Base-by-base conservation (phyloP, 2,329 filamentous ascomycete genomes). In the Chaetomiaceae sp. region DNA sequence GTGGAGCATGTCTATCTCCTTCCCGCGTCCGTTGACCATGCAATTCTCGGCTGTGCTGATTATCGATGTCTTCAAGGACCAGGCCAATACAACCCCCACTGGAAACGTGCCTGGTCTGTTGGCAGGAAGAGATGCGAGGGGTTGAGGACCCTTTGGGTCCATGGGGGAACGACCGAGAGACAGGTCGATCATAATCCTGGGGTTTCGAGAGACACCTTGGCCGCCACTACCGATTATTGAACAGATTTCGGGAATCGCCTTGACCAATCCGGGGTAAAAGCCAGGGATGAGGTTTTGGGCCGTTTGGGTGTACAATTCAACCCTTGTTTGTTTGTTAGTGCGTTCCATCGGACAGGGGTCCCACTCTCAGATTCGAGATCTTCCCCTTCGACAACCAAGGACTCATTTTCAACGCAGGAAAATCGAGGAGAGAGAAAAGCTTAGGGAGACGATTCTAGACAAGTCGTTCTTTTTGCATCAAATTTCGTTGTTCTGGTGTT, bases 241-340 rank as follows among this genome's bases (percentile, higher is more conserved):
- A 22, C 39, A 54, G 29, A 36, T 22, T 31, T 46, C 46, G 51
- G 38, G 47, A 34, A 1, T 25, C 36, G 25, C 23, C 22, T 47
- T 47, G 48, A 42, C 54, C 49, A 53, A 53, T 56, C 45, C 39
- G 39, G 49, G 54, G 39, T 39, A 25, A 36, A 22, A 47, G 4
- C 27, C 33, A 48, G 38, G 48, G 48, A 20, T 45, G 43, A 48
- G 9, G 27, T 29, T 27, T 31, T 51, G 44, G 27, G 33, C 38
- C 19, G 42, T 31, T 38, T 3, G 34, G 31, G 47, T 43, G 25
- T 9, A 9, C n/a, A n/a, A n/a, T n/a, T n/a, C n/a, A n/a, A n/a
- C n/a, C n/a, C n/a, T n/a, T n/a, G n/a, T n/a, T n/a, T n/a, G n/a
- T n/a, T n/a, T n/a, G n/a, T n/a, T n/a, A n/a, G n/a, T n/a, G n/a